Evolutionary conservation across 73 alveolate species (phyloP).

Genomic region (Paramecium tetraurelia): DNA sequence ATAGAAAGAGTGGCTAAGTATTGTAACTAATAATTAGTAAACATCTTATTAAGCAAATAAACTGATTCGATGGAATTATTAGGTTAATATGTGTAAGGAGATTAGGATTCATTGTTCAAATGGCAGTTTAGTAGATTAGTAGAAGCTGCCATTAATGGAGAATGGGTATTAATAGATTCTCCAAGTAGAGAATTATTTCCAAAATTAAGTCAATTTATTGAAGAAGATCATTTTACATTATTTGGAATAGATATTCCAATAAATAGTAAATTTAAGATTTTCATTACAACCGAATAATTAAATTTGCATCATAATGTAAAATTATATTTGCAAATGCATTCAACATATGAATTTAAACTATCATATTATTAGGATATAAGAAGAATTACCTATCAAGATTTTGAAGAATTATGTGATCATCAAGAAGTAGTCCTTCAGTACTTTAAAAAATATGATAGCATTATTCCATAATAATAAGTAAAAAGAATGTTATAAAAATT

Average conservation of each 20-base stretch:
- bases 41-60: slow-evolving; percentile 9
- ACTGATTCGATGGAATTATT: slow-evolving; percentile 54
- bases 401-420: background rate
- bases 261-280: slow-evolving; percentile 35
- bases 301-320: background rate
- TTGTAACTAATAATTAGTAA: background rate
- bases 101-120: slow-evolving; percentile 31
- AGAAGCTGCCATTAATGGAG: slow-evolving; percentile 52
- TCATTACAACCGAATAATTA: background rate
- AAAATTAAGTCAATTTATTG: background rate
- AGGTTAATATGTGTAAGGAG: slow-evolving; percentile 49
- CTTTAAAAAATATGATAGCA: background rate
- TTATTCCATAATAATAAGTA: background rate
- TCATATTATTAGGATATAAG: background rate
- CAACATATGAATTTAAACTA: background rate
- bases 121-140: slow-evolving; percentile 53
- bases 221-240: background rate
- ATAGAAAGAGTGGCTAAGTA: slow-evolving; percentile 7
- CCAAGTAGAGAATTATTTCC: slow-evolving; percentile 54
- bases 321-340: background rate
- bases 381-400: background rate
- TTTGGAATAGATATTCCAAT: slow-evolving; percentile 50
- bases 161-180: slow-evolving; percentile 55
- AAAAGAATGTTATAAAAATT: background rate
- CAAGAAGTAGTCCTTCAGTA: background rate